Evolutionary conservation across 176 grass and related monocot genomes (phyloP).

Genomic region (Themeda triandra): DNA sequence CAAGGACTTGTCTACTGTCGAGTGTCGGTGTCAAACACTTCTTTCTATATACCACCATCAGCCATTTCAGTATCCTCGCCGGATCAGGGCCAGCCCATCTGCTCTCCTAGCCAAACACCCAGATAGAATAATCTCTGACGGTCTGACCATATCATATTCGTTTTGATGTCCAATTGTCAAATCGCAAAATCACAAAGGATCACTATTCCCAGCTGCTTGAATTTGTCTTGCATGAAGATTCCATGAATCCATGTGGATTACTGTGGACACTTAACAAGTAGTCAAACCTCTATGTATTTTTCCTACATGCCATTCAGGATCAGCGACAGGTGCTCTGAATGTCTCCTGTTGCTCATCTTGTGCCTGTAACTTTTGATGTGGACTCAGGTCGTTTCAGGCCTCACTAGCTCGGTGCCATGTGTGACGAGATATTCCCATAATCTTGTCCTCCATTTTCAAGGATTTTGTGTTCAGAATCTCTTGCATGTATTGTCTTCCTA

Average conservation of each 20-base stretch:
- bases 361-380: too few relatives aligned
- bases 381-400: background rate
- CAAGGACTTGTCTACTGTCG: too few relatives aligned
- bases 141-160: constrained; percentile 12
- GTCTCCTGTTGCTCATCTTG: background rate
- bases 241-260: background rate
- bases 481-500: too few relatives aligned
- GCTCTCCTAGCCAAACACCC: background rate
- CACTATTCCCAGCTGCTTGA: background rate
- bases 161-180: background rate
- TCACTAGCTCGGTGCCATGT: constrained; percentile 1
- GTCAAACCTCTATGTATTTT: too few relatives aligned
- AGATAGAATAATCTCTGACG: background rate
- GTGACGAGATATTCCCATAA: constrained; percentile 23
- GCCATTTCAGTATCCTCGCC: background rate
- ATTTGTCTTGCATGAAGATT: background rate
- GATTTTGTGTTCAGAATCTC: background rate
- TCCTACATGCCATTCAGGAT: background rate
- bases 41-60: background rate
- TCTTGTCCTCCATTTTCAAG: background rate
- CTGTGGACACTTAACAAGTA: background rate
- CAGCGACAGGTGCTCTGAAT: background rate
- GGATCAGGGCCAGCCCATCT: background rate
- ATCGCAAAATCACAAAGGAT: background rate
- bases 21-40: too few relatives aligned